Evolutionary conservation across 192 early-diverging fungal genomes (phyloP).

Genomic region (Cladochytrium replicatum): DNA sequence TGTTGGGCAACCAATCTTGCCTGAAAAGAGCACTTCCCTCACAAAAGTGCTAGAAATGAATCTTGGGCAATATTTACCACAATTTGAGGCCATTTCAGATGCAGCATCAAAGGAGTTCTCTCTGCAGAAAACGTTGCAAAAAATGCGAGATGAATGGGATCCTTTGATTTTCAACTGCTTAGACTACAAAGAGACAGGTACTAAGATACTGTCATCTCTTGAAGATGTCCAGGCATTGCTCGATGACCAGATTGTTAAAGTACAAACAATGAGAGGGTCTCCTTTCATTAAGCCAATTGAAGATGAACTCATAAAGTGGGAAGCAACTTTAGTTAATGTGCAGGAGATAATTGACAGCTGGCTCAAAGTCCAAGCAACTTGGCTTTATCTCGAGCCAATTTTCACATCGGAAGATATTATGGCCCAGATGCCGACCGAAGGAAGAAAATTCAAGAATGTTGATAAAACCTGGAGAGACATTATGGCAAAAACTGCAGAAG

Average conservation of each 20-base stretch:
- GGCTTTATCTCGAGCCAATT: conserved; percentile 53
- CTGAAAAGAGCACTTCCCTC: conserved; percentile 41
- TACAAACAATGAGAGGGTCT: conserved; percentile 49
- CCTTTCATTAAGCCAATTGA: conserved; percentile 57
- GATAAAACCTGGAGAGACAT: conserved; percentile 55
- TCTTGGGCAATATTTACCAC: conserved; percentile 27
- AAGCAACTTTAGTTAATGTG: conserved; percentile 38
- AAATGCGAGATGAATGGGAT: conserved; percentile 53
- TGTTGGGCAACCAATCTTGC: conserved; percentile 42
- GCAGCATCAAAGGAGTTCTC: conserved; percentile 50
- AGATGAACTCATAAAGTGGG: conserved; percentile 45
- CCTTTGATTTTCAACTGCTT: conserved; percentile 42
- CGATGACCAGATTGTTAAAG: conserved; percentile 54
- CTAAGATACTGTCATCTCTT: conserved; percentile 43
- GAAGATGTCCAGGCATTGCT: conserved; percentile 51
- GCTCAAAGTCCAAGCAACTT: conserved; percentile 51
- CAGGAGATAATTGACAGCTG: conserved; percentile 51
- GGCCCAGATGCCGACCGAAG: conserved; percentile 48
- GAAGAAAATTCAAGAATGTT: conserved; percentile 46
- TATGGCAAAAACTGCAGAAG: conserved; percentile 34
- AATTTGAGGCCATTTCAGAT: conserved; percentile 49
- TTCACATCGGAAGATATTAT: conserved; percentile 53
- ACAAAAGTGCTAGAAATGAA: conserved; percentile 45
- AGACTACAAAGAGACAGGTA: conserved; percentile 51
- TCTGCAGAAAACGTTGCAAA: conserved; percentile 41